phyloP scores from a whole-genome alignment of 1,139 yeast species.

The Zygosaccharomyces pseudobailii region DNA sequence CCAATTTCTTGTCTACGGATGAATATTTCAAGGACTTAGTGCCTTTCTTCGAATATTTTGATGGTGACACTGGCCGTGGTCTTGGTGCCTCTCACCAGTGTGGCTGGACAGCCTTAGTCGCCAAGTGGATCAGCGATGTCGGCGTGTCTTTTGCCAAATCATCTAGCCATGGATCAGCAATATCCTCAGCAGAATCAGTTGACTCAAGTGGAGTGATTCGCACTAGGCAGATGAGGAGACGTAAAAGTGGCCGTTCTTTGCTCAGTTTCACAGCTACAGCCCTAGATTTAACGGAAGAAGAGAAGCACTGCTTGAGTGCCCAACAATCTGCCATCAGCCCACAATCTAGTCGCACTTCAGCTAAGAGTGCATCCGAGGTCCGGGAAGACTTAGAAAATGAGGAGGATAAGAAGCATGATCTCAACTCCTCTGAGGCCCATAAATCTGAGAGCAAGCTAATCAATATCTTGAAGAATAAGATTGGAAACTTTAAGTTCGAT shows the following conservation, averaged over 20 bases:
- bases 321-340: slow-evolving; percentile 24
- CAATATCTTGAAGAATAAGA: slow-evolving; percentile 20
- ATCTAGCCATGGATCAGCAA: slow-evolving; percentile 19
- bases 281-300: slow-evolving; percentile 63
- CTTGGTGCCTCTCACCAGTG: slow-evolving; percentile 93
- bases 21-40: slow-evolving; percentile 71
- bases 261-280: slow-evolving; percentile 63
- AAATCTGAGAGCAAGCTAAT: slow-evolving; percentile 20
- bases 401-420: slow-evolving; percentile 8
- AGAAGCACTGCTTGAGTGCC: slow-evolving; percentile 35
- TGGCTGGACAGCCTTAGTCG: slow-evolving; percentile 96
- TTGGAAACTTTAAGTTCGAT: slow-evolving; percentile 15
- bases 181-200: slow-evolving; percentile 12
- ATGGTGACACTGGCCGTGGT: slow-evolving; percentile 94
- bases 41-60: slow-evolving; percentile 85
- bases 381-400: slow-evolving; percentile 11
- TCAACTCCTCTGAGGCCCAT: slow-evolving; percentile 17
- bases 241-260: slow-evolving; percentile 68
- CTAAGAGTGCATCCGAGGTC: slow-evolving; percentile 10
- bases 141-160: slow-evolving; percentile 58
- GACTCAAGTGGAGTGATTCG: slow-evolving; percentile 12
- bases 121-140: slow-evolving; percentile 89
- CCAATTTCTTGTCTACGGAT: slow-evolving; percentile 59
- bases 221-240: slow-evolving; percentile 45
- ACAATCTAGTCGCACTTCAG: slow-evolving; percentile 20